Conservation (phyloP, 257 asterid genomes). For the Apocynum venetum region DNA sequence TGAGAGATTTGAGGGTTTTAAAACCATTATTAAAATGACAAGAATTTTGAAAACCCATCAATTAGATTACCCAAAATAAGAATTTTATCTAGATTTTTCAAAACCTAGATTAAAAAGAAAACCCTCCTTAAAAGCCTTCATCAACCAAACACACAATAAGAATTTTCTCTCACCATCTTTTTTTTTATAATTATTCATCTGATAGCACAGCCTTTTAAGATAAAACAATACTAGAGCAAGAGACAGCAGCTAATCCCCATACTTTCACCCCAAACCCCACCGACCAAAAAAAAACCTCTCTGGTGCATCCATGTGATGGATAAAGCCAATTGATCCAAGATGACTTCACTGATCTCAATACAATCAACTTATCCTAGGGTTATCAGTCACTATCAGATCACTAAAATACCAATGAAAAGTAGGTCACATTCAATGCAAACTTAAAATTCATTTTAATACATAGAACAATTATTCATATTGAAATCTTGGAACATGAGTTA, state of each 20-base stretch:
- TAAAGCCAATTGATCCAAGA: neutral
- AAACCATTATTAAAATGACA: no score
- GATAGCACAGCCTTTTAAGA: neutral
- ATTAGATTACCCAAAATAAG: no score
- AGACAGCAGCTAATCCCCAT: neutral
- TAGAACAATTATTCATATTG: neutral
- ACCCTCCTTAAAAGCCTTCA: no score
- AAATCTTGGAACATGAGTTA: neutral
- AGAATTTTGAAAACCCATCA: no score
- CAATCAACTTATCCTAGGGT: neutral
- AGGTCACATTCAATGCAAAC: neutral
- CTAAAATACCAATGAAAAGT: neutral
- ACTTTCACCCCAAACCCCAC: neutral
- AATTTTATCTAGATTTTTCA: no score
- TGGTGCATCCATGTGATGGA: neutral
- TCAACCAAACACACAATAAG: no score
- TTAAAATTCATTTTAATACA: neutral
- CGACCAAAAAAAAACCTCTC: neutral
- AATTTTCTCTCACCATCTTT: neutral
- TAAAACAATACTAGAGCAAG: neutral
- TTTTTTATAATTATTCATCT: neutral
- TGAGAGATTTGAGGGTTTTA: no score
- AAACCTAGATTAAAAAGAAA: no score
- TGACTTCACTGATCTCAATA: neutral
- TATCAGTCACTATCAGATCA: neutral